Conservation (phyloP, 2,329 filamentous ascomycete species). For the Clarireedia monteithiana region DNA sequence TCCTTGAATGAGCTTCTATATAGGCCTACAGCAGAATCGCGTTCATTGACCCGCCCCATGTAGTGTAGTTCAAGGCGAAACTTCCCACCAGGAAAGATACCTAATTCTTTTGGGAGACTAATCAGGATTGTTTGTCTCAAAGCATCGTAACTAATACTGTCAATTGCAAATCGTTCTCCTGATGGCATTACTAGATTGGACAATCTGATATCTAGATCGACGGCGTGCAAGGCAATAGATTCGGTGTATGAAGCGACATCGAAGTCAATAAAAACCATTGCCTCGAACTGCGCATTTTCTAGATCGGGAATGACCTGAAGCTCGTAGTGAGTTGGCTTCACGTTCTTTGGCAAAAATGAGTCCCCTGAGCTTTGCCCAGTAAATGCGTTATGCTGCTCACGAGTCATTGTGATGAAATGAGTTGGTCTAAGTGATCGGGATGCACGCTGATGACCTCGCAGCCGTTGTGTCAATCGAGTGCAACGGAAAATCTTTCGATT, state of each 20-base stretch:
- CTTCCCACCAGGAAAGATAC: slow-evolving; percentile 44
- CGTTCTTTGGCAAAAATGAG: slow-evolving; percentile 48
- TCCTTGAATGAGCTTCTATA: slow-evolving; percentile 58
- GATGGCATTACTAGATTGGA: slow-evolving; percentile 10
- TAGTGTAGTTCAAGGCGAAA: slow-evolving; percentile 55
- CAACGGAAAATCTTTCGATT: no score
- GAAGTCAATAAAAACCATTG: slow-evolving; percentile 56
- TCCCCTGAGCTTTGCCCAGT: background rate
- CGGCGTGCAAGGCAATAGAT: slow-evolving; percentile 56
- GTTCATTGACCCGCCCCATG: slow-evolving; percentile 47
- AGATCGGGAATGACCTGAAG: slow-evolving; percentile 61
- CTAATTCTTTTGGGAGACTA: slow-evolving; percentile 48
- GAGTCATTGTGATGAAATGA: background rate
- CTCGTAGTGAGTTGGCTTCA: slow-evolving; percentile 61
- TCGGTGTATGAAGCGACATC: slow-evolving; percentile 56
- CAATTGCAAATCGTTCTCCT: background rate
- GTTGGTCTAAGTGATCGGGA: background rate
- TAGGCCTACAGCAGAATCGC: slow-evolving; percentile 37
- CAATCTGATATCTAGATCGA: slow-evolving; percentile 50
- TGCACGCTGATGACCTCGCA: no score
- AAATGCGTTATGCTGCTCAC: background rate
- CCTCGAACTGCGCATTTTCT: slow-evolving; percentile 57
- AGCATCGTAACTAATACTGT: slow-evolving; percentile 1
- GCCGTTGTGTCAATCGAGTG: no score
- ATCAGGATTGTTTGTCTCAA: slow-evolving; percentile 42